phyloP scores from a whole-genome alignment of 768 basidiomycete genomes.

The Pleurotus tuoliensis region DNA sequence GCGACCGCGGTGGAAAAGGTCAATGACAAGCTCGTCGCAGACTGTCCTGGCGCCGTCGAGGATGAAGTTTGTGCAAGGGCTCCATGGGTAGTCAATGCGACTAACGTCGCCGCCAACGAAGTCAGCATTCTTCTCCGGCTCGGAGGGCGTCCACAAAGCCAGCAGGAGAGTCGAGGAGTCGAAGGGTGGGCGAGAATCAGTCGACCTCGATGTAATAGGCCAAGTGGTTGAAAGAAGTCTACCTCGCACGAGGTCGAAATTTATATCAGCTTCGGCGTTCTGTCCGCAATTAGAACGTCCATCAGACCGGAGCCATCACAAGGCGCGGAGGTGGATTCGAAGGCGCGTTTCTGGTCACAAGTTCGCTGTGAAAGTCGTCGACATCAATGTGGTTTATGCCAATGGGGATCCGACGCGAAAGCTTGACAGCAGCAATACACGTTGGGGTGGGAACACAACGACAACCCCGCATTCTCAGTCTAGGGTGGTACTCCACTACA shows the following conservation, averaged over 20 bases:
- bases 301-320: background rate
- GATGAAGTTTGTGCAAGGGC: conserved; percentile 17
- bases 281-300: background rate
- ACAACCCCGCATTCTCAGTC: background rate
- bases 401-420: background rate
- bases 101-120: conserved; percentile 15
- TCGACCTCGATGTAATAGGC: background rate
- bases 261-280: background rate
- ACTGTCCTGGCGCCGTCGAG: conserved; percentile 8
- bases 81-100: conserved; percentile 11
- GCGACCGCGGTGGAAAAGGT: conserved; percentile 61
- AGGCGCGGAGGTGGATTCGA: background rate
- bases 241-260: background rate
- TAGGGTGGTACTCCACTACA: background rate
- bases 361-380: background rate
- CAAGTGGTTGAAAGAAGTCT: background rate
- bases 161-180: background rate
- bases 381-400: background rate
- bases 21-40: conserved; percentile 22
- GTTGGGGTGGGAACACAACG: background rate
- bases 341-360: background rate
- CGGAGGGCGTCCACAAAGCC: background rate
- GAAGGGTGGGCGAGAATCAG: background rate
- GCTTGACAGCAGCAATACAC: background rate
- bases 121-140: conserved; percentile 18